A percentile compares a stretch with the other conserved stretches of the same genome.
Evolutionary conservation across 2,329 filamentous ascomycete genomes (phyloP).

Genomic region (Coniella lustricola): DNA sequence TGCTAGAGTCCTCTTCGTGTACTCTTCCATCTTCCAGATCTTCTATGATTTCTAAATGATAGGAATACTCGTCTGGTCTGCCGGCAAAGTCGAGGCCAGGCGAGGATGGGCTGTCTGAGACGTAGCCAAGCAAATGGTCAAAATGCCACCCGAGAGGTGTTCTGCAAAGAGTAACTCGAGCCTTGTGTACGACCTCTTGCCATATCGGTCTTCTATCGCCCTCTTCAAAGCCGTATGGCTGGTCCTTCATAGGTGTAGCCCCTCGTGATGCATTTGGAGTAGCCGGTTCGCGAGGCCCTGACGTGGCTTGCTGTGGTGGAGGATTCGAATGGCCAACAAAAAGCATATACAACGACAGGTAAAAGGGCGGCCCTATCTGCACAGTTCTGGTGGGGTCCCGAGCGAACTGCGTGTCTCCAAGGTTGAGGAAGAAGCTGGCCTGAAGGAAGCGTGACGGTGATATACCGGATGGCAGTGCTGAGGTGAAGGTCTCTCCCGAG

Average conservation of each 20-base stretch:
- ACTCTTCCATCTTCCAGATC: slow-evolving; percentile 59
- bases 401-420: slow-evolving; percentile 78
- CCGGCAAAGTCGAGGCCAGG: slow-evolving; percentile 4
- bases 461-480: slow-evolving; percentile 70
- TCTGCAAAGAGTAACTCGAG: slow-evolving; percentile 70
- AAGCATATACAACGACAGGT: slow-evolving; percentile 87
- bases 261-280: slow-evolving; percentile 14
- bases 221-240: slow-evolving; percentile 38
- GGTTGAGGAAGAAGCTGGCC: slow-evolving; percentile 82
- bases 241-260: slow-evolving; percentile 32
- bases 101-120: slow-evolving; percentile 12
- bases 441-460: slow-evolving; percentile 88
- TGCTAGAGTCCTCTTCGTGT: slow-evolving; percentile 34
- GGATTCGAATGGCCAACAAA: slow-evolving; percentile 65
- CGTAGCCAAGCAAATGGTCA: slow-evolving; percentile 28
- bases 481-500: slow-evolving; percentile 80
- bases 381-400: slow-evolving; percentile 55
- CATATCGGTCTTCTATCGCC: slow-evolving; percentile 66
- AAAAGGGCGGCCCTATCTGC: slow-evolving; percentile 83
- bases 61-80: slow-evolving; percentile 51
- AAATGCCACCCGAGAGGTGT: slow-evolving; percentile 52
- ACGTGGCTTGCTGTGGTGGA: not conserved
- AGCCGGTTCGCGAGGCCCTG: not conserved
- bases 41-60: slow-evolving; percentile 76
- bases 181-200: slow-evolving; percentile 96